Percentiles rank a stretch among this genome's conserved stretches.
Conservation (phyloP, 2,329 filamentous ascomycete genomes). For the Colletotrichum ledebouriae region DNA sequence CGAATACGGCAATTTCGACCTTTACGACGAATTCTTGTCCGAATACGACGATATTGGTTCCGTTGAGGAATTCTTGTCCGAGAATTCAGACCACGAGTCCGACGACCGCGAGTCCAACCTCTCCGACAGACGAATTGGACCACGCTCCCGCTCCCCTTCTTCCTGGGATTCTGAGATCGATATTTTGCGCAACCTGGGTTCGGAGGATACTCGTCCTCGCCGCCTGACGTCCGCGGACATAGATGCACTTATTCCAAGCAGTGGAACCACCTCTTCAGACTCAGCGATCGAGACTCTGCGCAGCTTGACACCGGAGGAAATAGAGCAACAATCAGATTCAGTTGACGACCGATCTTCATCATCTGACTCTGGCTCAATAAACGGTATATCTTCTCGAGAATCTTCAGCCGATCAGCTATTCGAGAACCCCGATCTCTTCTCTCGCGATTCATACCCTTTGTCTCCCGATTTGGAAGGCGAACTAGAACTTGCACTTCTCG, state of each 20-base stretch:
- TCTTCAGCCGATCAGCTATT: conserved; percentile 10
- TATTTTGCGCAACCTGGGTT: conserved; percentile 4
- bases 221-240: too few relatives aligned
- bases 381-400: background rate
- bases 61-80: conserved; percentile 5
- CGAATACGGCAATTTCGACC: conserved; percentile 7
- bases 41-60: background rate
- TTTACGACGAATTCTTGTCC: background rate
- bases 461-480: conserved; percentile 38
- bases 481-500: conserved; percentile 38
- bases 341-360: conserved; percentile 15
- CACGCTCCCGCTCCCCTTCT: conserved; percentile 10
- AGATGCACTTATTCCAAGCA: too few relatives aligned
- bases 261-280: conserved; percentile 2
- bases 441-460: conserved; percentile 31
- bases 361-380: conserved; percentile 2
- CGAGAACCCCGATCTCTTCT: conserved; percentile 5
- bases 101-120: background rate
- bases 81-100: background rate
- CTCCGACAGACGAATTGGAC: conserved; percentile 14
- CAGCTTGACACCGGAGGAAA: conserved; percentile 18
- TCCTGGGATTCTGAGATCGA: conserved; percentile 34
- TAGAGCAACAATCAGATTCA: background rate
- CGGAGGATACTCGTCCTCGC: too few relatives aligned
- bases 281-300: conserved; percentile 29